These are phyloP conservation scores for Daldinia sp. DNA, from an alignment of 2,329 filamentous ascomycete genomes.

Conservation along the genomic window DNA sequence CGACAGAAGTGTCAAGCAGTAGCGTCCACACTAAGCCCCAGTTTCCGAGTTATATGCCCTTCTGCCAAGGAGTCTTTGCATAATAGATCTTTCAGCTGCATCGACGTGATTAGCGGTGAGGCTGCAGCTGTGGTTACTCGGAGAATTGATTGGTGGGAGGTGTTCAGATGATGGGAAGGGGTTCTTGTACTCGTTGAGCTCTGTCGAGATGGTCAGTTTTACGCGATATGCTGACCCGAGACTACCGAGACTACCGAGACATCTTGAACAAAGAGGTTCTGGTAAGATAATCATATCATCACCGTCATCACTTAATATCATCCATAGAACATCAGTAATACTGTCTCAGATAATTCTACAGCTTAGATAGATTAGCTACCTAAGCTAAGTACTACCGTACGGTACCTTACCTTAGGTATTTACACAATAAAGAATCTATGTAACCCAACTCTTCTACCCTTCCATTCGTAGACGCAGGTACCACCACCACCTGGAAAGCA, in stretches of 20 bases:
- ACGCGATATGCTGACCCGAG: constrained; percentile 3
- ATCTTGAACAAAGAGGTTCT: constrained; percentile 1
- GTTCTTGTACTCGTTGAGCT: not conserved
- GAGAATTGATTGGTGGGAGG: not conserved
- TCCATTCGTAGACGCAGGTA: not conserved
- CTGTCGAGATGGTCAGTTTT: not conserved
- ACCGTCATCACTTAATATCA: not conserved
- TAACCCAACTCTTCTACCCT: not conserved
- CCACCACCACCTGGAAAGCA: not conserved
- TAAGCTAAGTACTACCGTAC: no score
- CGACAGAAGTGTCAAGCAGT: constrained; percentile 8
- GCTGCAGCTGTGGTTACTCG: constrained; percentile 12
- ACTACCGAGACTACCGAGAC: constrained; percentile 2
- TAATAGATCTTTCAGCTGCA: constrained; percentile 12
- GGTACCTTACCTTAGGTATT: no score
- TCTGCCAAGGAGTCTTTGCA: constrained; percentile 2
- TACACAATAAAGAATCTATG: not conserved
- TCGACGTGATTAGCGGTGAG: constrained; percentile 4
- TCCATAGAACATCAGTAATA: not conserved
- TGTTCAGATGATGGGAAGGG: not conserved
- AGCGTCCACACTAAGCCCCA: constrained; percentile 3
- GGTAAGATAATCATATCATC: not conserved
- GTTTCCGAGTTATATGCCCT: not conserved
- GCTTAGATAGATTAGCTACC: not conserved
- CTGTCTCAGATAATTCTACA: not conserved